A percentile compares a stretch with the other conserved stretches of the same genome.
phyloP scores from a whole-genome alignment of 176 grass and related monocot species.

The Paspalum vaginatum region DNA sequence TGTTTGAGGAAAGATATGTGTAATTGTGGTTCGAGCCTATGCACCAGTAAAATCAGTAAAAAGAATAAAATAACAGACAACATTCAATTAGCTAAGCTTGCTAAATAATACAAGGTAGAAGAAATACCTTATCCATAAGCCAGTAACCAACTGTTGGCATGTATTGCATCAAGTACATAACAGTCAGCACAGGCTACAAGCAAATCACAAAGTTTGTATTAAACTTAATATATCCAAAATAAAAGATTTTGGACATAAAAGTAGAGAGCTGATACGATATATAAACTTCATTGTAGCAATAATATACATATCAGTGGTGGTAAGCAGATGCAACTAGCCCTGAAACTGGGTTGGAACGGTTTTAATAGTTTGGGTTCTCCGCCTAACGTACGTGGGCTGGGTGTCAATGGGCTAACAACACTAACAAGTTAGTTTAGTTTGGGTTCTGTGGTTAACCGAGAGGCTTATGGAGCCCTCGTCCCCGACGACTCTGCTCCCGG shows the following conservation, averaged over 20 bases:
- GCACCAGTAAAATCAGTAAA: conserved; percentile 8
- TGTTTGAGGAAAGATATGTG: not conserved
- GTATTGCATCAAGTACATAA: conserved; percentile 96
- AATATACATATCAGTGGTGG: not conserved
- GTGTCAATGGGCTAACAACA: no score
- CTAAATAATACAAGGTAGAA: conserved; percentile 25
- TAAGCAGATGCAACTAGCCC: not conserved
- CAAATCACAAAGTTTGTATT: conserved; percentile 1
- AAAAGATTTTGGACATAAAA: not conserved
- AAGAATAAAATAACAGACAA: not conserved
- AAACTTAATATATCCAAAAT: conserved; percentile 30
- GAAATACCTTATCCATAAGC: conserved; percentile 93
- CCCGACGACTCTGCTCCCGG: no score
- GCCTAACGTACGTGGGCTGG: no score
- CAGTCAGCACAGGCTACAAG: conserved; percentile 84
- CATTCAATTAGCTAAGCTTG: no score
- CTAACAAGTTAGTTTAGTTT: no score
- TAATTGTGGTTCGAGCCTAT: not conserved
- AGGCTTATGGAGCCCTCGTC: no score
- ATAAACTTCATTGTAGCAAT: not conserved
- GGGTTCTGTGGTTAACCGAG: no score
- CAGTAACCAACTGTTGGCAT: conserved; percentile 81
- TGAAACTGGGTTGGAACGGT: no score
- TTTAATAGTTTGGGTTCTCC: no score
- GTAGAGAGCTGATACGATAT: not conserved